Evolutionary conservation across 2,329 filamentous ascomycete genomes (phyloP), one percentile per base, ranked within the genome.

Genomic region (Fusarium sp.): DNA sequence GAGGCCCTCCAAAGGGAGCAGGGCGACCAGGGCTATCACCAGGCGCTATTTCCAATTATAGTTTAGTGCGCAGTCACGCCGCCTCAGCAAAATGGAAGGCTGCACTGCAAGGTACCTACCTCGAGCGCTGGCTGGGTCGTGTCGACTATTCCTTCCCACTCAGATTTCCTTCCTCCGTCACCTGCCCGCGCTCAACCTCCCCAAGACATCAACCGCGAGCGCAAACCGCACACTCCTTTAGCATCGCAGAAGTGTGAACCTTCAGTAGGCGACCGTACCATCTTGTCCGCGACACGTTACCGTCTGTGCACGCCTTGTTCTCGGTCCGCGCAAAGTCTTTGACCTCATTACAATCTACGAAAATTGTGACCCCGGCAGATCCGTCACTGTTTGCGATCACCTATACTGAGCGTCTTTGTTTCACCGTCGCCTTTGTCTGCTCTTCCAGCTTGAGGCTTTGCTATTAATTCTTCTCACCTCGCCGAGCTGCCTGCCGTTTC

Each of bases 61-160:
- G 76, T 14, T 63, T 78, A 78, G 76, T 35, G 25, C 20, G 15
- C 38, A 66, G 74, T 76, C 75, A 78, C 73, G 74, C 76, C 73
- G 47, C 54, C 54, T 66, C 64, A 54, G 38, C 54, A 37, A 56
- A 72, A 72, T 52, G 47, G 47, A 30, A 74, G 61, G 65, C 70
- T 54, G 71, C 69, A 70, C 68, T 72, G 67, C 64, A 66, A 69
- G 73, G 66, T 69, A 72, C 68, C 47, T 65, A 72, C 63, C 58
- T 69, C 68, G 67, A 73, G 66, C 66, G 66, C 73, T 52, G 47
- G 47, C 47, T 40, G 71, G 71, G 65, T 71, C 61, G 66, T 47
- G 57, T 78, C 70, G 57, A 75, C 68, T 65, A 68, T 69, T 74
- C 74, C 70, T 75, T 62, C 43, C 70, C 70, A 70, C 70, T 67